Base-by-base conservation (phyloP, 2,329 filamentous ascomycete genomes). In the Xylaria sp. region DNA sequence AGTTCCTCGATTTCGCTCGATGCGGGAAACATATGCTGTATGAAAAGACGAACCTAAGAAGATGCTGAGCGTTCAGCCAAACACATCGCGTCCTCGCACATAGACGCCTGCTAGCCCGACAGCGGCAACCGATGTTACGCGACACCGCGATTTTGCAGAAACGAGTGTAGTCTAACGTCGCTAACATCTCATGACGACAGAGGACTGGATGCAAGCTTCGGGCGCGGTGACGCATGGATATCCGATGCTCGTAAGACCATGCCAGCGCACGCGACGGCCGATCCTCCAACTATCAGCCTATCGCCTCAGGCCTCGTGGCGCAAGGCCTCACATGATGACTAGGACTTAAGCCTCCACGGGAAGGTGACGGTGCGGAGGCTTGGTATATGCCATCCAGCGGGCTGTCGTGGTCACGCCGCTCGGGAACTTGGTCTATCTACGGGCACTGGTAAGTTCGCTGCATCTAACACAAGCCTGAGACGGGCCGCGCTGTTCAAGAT, bases 181-280 rank as follows among this genome's bases (percentile, higher is more conserved):
- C 19, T 15, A 41, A 47, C 31, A 35, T 40, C 31, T 33, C 19
- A 58, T 62, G 29, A 38, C 41, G 49, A 46, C 35, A 51, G 17
- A 51, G 17, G n/a, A 6, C 21, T 10, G 25, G n/a, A 43, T 57
- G 37, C n/a, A 37, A 60, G 60, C 52, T 49, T 37, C 54, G 60
- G 33, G 44, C 43, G 19, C 43, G 19, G 63, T 61, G 61, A 67
- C 58, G 58, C 65, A 64, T 62, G 58, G 57, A 52, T 56, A 35
- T 47, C 37, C 43, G 40, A 53, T 55, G 51, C 63, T 60, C 51
- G 65, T 65, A 54, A 67, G 62, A 67, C 64, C 37, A 35, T 23
- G 48, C 58, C 44, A 52, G 33, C 51, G 53, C 61, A 54, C 54
- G 57, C 25, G n/a, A 54, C 35, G 23, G 57, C 23, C 46, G 55